phyloP scores from a whole-genome alignment of 192 early-diverging fungal genomes.

The Funneliformis geosporum region DNA sequence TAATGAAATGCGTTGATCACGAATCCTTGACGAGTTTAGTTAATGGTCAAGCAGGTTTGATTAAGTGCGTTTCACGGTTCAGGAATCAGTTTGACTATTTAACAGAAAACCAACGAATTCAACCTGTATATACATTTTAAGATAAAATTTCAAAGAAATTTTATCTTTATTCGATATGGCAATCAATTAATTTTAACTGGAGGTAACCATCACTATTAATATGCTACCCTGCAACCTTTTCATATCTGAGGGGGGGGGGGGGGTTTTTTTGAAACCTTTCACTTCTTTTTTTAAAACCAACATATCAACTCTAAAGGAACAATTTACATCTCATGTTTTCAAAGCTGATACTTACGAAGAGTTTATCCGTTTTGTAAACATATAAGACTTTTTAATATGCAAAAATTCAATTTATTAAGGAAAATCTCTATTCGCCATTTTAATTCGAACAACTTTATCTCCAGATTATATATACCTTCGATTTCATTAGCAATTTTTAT shows the following conservation, averaged over 20 bases:
- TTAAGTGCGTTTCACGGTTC: background rate
- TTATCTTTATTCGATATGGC: background rate
- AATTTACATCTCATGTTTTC: background rate
- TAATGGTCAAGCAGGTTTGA: no score
- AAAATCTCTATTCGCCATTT: background rate
- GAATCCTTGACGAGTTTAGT: no score
- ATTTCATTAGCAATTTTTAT: background rate
- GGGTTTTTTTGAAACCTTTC: background rate
- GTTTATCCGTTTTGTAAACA: background rate
- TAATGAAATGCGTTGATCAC: conserved; percentile 7
- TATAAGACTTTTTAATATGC: background rate
- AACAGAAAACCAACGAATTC: background rate
- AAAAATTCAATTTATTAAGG: background rate
- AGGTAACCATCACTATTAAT: background rate
- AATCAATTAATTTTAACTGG: background rate
- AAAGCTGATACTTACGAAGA: no score
- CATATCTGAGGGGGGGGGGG: background rate
- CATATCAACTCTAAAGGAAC: background rate
- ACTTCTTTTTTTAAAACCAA: background rate
- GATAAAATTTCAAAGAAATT: background rate
- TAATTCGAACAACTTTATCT: background rate
- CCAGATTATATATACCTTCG: background rate
- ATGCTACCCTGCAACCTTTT: background rate
- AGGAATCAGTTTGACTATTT: background rate
- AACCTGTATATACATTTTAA: conserved; percentile 1